Conservation (phyloP, 768 basidiomycete genomes). For the Sarcodon aspratus region DNA sequence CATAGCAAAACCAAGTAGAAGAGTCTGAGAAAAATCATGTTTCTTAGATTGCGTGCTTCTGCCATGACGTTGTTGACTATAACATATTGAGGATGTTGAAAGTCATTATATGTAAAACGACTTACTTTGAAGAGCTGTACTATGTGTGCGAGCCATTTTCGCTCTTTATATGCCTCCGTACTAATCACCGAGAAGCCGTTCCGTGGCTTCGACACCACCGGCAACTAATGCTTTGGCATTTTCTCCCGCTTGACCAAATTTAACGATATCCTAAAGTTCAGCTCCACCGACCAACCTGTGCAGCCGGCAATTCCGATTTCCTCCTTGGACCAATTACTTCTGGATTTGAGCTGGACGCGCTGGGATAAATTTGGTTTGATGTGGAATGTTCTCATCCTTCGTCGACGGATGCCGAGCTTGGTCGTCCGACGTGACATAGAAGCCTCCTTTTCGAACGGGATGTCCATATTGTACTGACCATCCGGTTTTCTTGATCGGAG, state of each 20-base stretch:
- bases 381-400: conserved; percentile 50
- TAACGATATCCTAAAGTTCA: conserved; percentile 96
- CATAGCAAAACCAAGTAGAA: conserved; percentile 89
- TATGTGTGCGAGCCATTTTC: conserved; percentile 85
- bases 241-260: conserved; percentile 91
- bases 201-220: conserved; percentile 75
- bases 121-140: conserved; percentile 92
- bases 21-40: conserved; percentile 90
- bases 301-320: conserved; percentile 72
- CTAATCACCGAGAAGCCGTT: conserved; percentile 83
- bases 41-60: conserved; percentile 91
- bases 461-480: conserved; percentile 99
- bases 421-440: conserved; percentile 95
- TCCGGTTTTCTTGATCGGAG: conserved; percentile 98
- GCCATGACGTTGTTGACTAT: conserved; percentile 89
- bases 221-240: conserved; percentile 80
- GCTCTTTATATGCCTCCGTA: conserved; percentile 84
- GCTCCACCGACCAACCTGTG: conserved; percentile 92
- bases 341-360: conserved; percentile 97
- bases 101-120: conserved; percentile 8
- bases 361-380: conserved; percentile 92
- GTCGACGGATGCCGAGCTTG: conserved; percentile 80
- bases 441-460: conserved; percentile 98
- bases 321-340: conserved; percentile 81
- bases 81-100: not conserved